These are phyloP conservation scores for Coemansia sp. DNA, from an alignment of 192 early-diverging fungal species.

Conservation along the genomic window DNA sequence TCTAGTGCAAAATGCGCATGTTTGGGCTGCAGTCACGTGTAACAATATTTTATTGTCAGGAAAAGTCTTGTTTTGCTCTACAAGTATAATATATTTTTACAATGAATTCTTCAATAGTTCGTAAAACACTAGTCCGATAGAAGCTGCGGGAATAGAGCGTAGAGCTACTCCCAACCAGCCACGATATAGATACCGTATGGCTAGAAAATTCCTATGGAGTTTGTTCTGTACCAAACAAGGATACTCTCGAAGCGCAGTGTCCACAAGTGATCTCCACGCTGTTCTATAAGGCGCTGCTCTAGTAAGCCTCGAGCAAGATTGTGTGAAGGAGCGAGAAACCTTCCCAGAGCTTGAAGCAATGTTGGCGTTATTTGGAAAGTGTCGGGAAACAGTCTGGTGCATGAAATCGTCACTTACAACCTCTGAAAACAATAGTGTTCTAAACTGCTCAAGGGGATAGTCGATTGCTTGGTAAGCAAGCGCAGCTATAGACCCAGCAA, in stretches of 20 bases:
- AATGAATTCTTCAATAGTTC: slow-evolving; percentile 33
- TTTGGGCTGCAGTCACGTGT: slow-evolving; percentile 4
- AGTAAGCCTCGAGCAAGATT: background rate
- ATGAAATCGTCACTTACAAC: slow-evolving; percentile 54
- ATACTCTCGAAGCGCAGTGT: slow-evolving; percentile 30
- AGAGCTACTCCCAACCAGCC: slow-evolving; percentile 51
- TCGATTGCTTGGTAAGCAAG: slow-evolving; percentile 74
- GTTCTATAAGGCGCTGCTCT: slow-evolving; percentile 26
- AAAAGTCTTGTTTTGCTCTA: no score
- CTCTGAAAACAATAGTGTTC: slow-evolving; percentile 65
- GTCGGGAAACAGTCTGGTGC: slow-evolving; percentile 29
- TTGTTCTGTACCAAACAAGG: slow-evolving; percentile 28
- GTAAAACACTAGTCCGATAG: slow-evolving; percentile 38
- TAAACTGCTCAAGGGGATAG: slow-evolving; percentile 68
- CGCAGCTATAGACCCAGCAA: slow-evolving; percentile 62
- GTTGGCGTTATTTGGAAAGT: slow-evolving; percentile 23
- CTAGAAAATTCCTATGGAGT: slow-evolving; percentile 6
- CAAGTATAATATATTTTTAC: background rate
- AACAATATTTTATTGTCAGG: background rate
- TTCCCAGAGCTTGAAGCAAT: background rate
- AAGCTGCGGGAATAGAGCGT: slow-evolving; percentile 49
- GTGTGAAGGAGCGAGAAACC: no score
- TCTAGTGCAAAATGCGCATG: background rate
- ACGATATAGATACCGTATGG: slow-evolving; percentile 39
- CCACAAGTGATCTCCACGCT: slow-evolving; percentile 43